Evolutionary conservation across 139 green algal species (phyloP), one percentile per base, ranked within the genome.

Genomic region (Diplosphaera chodatii): DNA sequence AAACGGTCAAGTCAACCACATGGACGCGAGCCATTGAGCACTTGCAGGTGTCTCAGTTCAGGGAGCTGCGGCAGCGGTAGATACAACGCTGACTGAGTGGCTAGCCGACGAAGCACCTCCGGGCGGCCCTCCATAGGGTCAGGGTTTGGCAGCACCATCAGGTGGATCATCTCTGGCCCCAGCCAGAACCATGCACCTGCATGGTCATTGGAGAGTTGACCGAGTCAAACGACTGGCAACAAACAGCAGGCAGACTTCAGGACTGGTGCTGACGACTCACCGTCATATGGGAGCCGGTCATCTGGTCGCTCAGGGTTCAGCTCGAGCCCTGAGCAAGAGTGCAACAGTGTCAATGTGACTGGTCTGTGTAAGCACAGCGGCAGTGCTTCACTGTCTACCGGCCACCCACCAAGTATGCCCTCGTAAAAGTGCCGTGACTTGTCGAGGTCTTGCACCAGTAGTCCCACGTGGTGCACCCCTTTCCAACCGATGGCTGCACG

Each of bases 61-160:
- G n/a, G n/a, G n/a, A n/a, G n/a, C n/a, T n/a, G n/a, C n/a, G n/a
- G n/a, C n/a, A n/a, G n/a, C n/a, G n/a, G n/a, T n/a, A n/a, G n/a
- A n/a, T n/a, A n/a, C n/a, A n/a, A n/a, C n/a, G n/a, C n/a, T n/a
- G n/a, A n/a, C n/a, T n/a, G n/a, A n/a, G n/a, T n/a, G n/a, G n/a
- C n/a, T n/a, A n/a, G 8, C 37, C 6, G 37, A 48, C 10, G 37
- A 48, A 6, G 8, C 37, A 48, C 37, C 62, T 86, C 69, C 29
- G 90, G 86, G 1, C 90, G 81, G 13, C 78, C 78, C 15, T 73
- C 72, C 64, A 84, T 32, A 0, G 87, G 85, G 72, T 94, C 89
- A 21, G 92, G 92, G 78, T 96, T 96, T 40, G 90, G 91, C 65
- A 97, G 84, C 79, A 95, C 91, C 92, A 97, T 97, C 0, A 94